phyloP scores from a whole-genome alignment of 306 rosid species.

The Cucurbita ficifolia region DNA sequence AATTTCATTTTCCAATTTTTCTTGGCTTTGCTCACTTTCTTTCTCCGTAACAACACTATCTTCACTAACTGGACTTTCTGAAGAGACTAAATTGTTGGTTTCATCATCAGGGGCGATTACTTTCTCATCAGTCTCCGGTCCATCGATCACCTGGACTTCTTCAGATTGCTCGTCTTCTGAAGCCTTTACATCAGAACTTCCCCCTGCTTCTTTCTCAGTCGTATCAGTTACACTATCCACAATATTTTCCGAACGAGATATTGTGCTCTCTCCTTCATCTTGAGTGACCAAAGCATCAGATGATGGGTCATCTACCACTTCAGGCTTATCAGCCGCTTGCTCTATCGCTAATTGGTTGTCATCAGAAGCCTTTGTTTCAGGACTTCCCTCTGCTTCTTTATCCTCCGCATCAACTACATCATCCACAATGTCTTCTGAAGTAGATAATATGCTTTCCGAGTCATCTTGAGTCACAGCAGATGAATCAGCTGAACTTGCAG shows the following conservation, averaged over 20 bases:
- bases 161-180: not conserved
- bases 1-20: constrained; percentile 20
- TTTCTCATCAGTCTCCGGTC: constrained; percentile 19
- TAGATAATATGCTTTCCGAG: constrained; percentile 14
- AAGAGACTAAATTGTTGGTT: constrained; percentile 11
- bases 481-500: constrained; percentile 21
- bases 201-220: not conserved
- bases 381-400: constrained; percentile 25
- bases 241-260: not conserved
- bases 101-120: constrained; percentile 22
- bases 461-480: constrained; percentile 8
- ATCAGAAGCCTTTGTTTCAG: constrained; percentile 23
- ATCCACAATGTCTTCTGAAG: constrained; percentile 8
- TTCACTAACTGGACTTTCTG: constrained; percentile 19
- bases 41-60: constrained; percentile 20
- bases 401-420: constrained; percentile 11
- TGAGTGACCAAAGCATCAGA: not conserved
- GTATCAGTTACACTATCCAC: not conserved
- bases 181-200: not conserved
- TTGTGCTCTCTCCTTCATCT: not conserved
- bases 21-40: constrained; percentile 26
- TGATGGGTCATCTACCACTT: constrained; percentile 13
- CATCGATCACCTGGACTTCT: constrained; percentile 10
- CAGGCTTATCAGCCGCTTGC: constrained; percentile 18
- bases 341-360: not conserved